These are phyloP conservation scores for Pseudomonodictys pantanalensis DNA, from an alignment of 495 filamentous ascomycete species.

Conservation along the genomic window DNA sequence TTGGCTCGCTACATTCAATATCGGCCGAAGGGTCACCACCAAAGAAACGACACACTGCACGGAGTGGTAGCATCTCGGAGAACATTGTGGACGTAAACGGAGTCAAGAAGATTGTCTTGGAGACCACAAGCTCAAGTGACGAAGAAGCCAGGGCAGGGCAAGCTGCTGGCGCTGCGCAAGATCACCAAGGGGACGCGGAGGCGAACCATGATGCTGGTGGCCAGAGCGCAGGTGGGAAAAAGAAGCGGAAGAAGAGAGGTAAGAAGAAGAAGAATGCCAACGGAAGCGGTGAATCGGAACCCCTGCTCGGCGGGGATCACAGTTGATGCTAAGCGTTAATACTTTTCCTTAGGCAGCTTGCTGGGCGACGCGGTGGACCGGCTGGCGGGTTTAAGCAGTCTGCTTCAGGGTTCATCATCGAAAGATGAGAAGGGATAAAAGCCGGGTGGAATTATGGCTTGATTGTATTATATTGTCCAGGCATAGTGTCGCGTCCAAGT, in stretches of 20 bases:
- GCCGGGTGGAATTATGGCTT: too few relatives aligned
- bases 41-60: conserved; percentile 53
- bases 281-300: conserved; percentile 13
- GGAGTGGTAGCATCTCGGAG: conserved; percentile 86
- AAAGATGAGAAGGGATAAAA: too few relatives aligned
- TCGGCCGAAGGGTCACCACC: conserved; percentile 11
- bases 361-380: too few relatives aligned
- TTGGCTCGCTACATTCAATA: conserved; percentile 29
- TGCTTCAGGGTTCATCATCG: too few relatives aligned
- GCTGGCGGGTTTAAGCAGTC: too few relatives aligned
- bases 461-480: too few relatives aligned
- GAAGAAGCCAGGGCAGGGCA: conserved; percentile 9
- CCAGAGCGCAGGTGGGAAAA: conserved; percentile 2
- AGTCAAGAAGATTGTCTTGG: conserved; percentile 79
- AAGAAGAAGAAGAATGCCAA: conserved; percentile 21
- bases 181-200: background rate
- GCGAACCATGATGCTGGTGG: background rate
- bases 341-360: background rate
- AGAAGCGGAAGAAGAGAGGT: conserved; percentile 3
- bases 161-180: conserved; percentile 3
- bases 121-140: conserved; percentile 59
- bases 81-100: conserved; percentile 79
- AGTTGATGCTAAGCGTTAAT: background rate
- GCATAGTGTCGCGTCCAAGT: too few relatives aligned
- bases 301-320: conserved; percentile 5